Evolutionary conservation across 164 flowering plant species (phyloP), one percentile per base, ranked within the genome.

Genomic region (Saururus chinensis): DNA sequence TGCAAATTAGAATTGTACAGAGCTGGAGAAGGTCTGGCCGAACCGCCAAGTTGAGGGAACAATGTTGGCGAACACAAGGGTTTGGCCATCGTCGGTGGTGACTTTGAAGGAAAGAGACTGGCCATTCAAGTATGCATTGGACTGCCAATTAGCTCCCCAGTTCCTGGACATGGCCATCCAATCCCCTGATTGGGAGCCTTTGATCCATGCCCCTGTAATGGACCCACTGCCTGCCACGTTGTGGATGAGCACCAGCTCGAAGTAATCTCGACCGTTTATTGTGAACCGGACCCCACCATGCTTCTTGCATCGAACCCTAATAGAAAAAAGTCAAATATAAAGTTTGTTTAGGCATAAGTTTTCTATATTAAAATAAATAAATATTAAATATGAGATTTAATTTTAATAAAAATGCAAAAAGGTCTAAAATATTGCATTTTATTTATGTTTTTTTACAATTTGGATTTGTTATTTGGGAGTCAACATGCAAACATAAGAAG

Each of bases 81-180:
- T 86, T 14, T 49, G 73, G n/a, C 95, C 95, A 65, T 90, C 96
- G 5, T 77, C 75, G 1, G 96, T 81, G 17, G 84, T 84, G 78
- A 88, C 74, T 74, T 61, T 72, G 81, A 88, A 93, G 24, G 97
- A 86, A n/a, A 93, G 73, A 1, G 97, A 66, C 69, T 93, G 95
- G 13, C 90, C 95, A 59, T 83, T 76, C 9, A 90, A 84, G 57
- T 80, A 81, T 1, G 90, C 57, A 52, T 81, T 82, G 21, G 96
- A 85, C 57, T 89, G 97, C 96, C 97, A 93, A 61, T 86, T 88
- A 19, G 93, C 87, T 35, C 97, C 97, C 98, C 98, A 90, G 60
- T 93, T 93, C 73, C 95, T 84, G 0, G 97, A 84, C 98, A 93
- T 80, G 2, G 82, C 52, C 75, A 77, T 58, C 98, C 97, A 92